These are phyloP conservation scores for Herpotrichia juniperi DNA, from an alignment of 2,329 filamentous ascomycete genomes.

Conservation along the genomic window DNA sequence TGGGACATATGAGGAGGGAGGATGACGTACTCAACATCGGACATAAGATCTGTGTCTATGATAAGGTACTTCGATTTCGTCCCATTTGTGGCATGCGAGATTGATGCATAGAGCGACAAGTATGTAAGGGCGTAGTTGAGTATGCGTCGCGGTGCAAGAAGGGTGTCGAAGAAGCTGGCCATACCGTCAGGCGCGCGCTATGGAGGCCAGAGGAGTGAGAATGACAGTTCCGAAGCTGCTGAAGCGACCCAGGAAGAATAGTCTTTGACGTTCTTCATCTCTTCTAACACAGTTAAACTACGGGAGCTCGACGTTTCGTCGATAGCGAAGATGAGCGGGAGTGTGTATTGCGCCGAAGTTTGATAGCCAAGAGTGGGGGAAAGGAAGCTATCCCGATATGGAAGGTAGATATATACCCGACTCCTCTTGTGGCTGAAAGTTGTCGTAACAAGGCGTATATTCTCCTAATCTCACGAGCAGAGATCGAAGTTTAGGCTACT, in stretches of 20 bases:
- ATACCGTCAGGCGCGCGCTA: constrained; percentile 2
- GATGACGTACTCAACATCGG: constrained; percentile 51
- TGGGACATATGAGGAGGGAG: neutral
- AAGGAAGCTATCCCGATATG: neutral
- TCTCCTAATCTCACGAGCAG: neutral
- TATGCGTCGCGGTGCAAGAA: constrained; percentile 2
- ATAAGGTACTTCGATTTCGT: constrained; percentile 55
- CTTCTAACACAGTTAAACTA: neutral
- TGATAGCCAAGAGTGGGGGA: constrained; percentile 3
- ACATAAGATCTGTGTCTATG: constrained; percentile 56
- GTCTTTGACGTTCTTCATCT: neutral
- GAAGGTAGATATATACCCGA: neutral
- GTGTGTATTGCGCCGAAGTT: constrained; percentile 4
- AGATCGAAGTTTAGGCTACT: neutral
- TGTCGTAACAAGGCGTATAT: no score
- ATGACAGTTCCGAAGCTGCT: neutral
- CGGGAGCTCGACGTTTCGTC: neutral
- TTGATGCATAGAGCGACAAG: neutral
- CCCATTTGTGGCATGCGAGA: neutral
- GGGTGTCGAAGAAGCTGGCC: neutral
- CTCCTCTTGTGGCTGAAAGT: no score
- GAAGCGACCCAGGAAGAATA: neutral
- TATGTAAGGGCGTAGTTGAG: constrained; percentile 1
- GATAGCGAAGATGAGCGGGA: constrained; percentile 1
- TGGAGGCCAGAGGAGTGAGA: neutral